Conservation (phyloP, 2,329 filamentous ascomycete species). For the Scedosporium minutisporum region DNA sequence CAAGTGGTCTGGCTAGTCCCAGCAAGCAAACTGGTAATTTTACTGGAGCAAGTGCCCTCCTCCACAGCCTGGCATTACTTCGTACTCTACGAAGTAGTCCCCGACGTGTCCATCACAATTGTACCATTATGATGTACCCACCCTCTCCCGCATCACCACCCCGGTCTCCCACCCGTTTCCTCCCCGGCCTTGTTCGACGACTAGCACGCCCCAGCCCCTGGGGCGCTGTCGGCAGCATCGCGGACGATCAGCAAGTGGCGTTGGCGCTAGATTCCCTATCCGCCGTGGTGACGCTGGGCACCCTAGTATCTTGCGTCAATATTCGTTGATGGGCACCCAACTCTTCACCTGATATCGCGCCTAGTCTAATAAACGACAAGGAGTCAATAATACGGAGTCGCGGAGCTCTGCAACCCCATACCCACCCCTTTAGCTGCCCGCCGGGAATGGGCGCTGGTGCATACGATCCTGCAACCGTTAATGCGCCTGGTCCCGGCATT, state of each 20-base stretch:
- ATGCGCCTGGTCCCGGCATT: too few species aligned
- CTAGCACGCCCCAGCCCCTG: not conserved
- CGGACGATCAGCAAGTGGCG: slow-evolving; percentile 4
- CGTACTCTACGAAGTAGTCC: too few species aligned
- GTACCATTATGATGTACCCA: not conserved
- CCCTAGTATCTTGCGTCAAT: not conserved
- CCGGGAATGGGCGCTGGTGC: too few species aligned
- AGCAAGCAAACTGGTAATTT: too few species aligned
- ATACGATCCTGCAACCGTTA: too few species aligned
- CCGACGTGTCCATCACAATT: not conserved
- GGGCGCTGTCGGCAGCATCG: not conserved
- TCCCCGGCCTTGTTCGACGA: not conserved
- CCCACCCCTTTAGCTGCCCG: too few species aligned
- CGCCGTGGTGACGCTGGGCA: not conserved
- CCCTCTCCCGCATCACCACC: not conserved
- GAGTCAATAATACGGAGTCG: too few species aligned
- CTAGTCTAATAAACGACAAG: not conserved
- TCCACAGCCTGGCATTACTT: too few species aligned
- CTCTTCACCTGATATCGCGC: not conserved
- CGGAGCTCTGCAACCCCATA: too few species aligned
- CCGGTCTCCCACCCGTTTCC: not conserved
- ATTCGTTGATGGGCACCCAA: not conserved
- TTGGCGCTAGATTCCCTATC: not conserved
- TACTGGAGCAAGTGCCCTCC: too few species aligned
- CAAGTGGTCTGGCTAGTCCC: not conserved